Base-by-base conservation (phyloP, 352 stramenopile species). In the Phytophthora pistaciae region DNA sequence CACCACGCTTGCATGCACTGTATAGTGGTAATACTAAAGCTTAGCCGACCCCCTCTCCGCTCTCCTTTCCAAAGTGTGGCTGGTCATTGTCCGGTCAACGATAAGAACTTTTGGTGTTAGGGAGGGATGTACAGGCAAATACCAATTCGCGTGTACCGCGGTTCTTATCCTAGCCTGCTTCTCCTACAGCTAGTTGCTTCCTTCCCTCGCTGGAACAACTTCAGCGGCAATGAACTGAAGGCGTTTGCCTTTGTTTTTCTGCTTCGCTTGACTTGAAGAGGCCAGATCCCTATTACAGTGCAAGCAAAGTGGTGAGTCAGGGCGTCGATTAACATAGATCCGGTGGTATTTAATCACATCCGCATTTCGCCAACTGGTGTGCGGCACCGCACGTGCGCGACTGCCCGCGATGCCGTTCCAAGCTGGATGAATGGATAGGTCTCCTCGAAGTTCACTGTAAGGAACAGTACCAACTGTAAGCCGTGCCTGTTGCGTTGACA, bases 301-400 rank as follows among this genome's bases (percentile, higher is more conserved):
- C 11, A 27, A 27, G n/a, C 18, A 55, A 55, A 56, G 4, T 33
- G 36, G n/a, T 54, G 56, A 55, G 56, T 55, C 56, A 63, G 40
- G 40, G 3, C 13, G n/a, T 55, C 56, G 38, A 55, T 63, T 40
- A 23, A 63, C 56, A 63, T 44, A 63, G 38, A 63, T 63, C 56
- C 56, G 25, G 56, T 63, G 38, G 49, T 33, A 25, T 27, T n/a
- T 27, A 27, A 27, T 27, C 5, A 16, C 46, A 52, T 29, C 42
- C 42, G 42, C 42, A 23, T 13, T 38, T 42, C 16, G 20, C 42
- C 23, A 63, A 55, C 38, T 63, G 56, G 38, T 40, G 9, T 20
- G 23, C 56, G 14, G 56, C 40, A 63, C 56, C 56, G 20, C 56
- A 25, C 56, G 38, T 54, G 48, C 48, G 7, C 44, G 27, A 31